Evolutionary conservation across 257 asterid genomes (phyloP).

Genomic region (Linderniella brevidens): DNA sequence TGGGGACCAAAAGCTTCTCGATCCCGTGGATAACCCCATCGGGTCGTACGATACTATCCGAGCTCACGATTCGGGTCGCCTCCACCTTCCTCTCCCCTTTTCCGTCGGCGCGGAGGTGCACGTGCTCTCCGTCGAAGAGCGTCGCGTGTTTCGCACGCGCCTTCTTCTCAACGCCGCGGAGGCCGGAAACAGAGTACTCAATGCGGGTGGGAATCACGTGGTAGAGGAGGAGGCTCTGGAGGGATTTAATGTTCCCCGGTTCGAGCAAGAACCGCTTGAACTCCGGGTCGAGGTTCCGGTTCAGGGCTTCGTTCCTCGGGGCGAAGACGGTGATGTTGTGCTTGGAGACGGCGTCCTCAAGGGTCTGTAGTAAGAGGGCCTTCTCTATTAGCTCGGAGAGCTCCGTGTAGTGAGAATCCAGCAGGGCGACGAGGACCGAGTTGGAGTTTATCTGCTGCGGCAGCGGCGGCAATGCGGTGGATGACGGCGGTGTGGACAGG

Average conservation of each 20-base stretch:
- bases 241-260: constrained; percentile 65
- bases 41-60: constrained; percentile 57
- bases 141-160: constrained; percentile 10
- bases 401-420: constrained; percentile 87
- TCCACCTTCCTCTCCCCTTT: constrained; percentile 31
- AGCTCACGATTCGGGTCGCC: constrained; percentile 23
- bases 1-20: constrained; percentile 55
- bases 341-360: constrained; percentile 56
- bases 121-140: constrained; percentile 25
- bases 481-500: too few species aligned
- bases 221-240: constrained; percentile 56
- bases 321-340: constrained; percentile 93
- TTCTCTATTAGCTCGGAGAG: constrained; percentile 86
- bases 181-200: constrained; percentile 28
- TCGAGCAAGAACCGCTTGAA: constrained; percentile 69
- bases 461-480: constrained; percentile 6
- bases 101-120: constrained; percentile 14
- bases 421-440: constrained; percentile 73
- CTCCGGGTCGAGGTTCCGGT: constrained; percentile 78
- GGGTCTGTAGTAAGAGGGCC: constrained; percentile 65
- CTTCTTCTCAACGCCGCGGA: constrained; percentile 2
- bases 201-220: constrained; percentile 80
- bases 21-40: constrained; percentile 97
- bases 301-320: constrained; percentile 68
- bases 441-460: constrained; percentile 78